A percentile compares a stretch with the other conserved stretches of the same genome.
Conservation (phyloP, 176 grass and related monocot genomes). For the Areca catechu region DNA sequence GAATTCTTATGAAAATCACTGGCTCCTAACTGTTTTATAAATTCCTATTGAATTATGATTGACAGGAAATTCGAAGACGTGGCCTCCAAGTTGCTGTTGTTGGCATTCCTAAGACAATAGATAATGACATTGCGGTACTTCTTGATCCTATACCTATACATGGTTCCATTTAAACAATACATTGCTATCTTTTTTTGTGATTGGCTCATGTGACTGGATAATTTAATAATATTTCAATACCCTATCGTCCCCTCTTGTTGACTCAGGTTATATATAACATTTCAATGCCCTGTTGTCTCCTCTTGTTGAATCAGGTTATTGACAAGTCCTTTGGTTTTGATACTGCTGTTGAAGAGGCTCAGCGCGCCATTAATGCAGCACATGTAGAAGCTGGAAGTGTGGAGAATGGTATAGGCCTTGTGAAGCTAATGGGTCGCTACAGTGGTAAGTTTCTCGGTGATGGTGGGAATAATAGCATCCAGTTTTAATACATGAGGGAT, state of each 20-base stretch:
- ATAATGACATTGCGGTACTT: slow-evolving; percentile 96
- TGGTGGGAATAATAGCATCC: no score
- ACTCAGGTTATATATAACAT: slow-evolving; percentile 18
- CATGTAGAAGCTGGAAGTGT: slow-evolving; percentile 93
- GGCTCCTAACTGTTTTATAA: neutral
- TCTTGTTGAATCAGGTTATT: slow-evolving; percentile 49
- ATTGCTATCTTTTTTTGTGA: neutral
- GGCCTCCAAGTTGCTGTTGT: slow-evolving; percentile 67
- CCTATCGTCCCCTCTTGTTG: neutral
- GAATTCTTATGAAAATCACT: neutral
- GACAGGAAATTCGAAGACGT: slow-evolving; percentile 73
- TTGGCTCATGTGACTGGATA: neutral
- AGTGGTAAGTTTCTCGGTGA: slow-evolving; percentile 52
- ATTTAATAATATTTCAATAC: slow-evolving; percentile 15
- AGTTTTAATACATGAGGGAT: no score
- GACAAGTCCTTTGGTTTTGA: slow-evolving; percentile 99
- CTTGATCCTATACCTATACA: neutral
- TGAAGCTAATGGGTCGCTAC: slow-evolving; percentile 94
- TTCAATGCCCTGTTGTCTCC: slow-evolving; percentile 10
- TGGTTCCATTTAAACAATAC: neutral
- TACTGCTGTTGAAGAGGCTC: slow-evolving; percentile 86
- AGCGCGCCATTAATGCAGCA: slow-evolving; percentile 80
- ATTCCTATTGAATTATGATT: slow-evolving; percentile 4
- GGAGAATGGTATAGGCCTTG: slow-evolving; percentile 89
- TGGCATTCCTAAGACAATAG: slow-evolving; percentile 92